Evolutionary conservation across 352 stramenopile genomes (phyloP), one percentile per base, ranked within the genome.

Genomic region (Phytophthora melonis): DNA sequence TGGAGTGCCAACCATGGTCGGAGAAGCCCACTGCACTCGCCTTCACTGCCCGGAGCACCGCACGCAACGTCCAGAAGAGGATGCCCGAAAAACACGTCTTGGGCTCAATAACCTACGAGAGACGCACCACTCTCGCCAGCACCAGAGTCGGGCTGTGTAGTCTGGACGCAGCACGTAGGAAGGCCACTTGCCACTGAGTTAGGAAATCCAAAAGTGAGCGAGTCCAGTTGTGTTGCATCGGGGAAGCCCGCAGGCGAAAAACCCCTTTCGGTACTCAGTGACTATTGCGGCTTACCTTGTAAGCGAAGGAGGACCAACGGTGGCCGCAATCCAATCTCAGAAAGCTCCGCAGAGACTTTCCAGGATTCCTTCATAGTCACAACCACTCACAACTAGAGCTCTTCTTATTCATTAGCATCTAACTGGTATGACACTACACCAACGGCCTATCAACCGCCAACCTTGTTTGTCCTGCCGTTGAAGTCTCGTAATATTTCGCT

Each of bases 151-250:
- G 8, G 34, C 8, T 43, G 3, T 43, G 9, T 43, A 43, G 34
- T 43, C 34, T 11, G n/a, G 43, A 11, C 16, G 14, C 43, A 30
- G 27, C 27, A 30, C 27, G 27, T 30, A 30, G 27, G 3, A 6
- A 5, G 27, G 6, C 27, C 27, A 30, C 27, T 30, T 30, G 27
- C 27, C 27, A 30, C 8, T 52, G 43, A n/a, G 9, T 9, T 52
- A 16, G 14, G n/a, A 52, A 52, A 52, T 11, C 8, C 43, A 43
- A 52, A 52, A 23, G 43, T 52, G 43, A 52, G 43, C 43, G 0
- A 56, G 50, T 18, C 50, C 50, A 36, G 50, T 36, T 57, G 50
- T 57, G 50, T 57, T 57, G 50, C 50, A 57, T 57, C 50, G 50
- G 50, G 21, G 25, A 57, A 57, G 50, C 50, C 50, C 50, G n/a